Percentiles rank a stretch among this genome's conserved stretches.
Evolutionary conservation across 129 eudicot species (phyloP).

Genomic region (Helichrysum umbraculigerum): DNA sequence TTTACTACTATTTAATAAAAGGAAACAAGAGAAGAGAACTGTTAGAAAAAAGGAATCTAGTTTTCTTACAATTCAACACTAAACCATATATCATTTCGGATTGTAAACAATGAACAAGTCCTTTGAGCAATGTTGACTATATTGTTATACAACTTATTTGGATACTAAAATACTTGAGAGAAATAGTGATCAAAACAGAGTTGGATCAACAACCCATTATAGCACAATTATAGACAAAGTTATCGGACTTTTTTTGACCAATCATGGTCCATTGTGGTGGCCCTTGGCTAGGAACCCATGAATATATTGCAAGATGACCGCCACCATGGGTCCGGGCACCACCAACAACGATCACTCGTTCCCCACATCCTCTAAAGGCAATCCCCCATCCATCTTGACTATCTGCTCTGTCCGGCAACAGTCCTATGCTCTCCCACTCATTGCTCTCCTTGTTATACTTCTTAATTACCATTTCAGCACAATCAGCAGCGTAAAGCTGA

Average conservation of each 20-base stretch:
- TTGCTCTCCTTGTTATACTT: slow-evolving; percentile 49
- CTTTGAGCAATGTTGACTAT: too few species aligned
- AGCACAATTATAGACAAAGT: background rate
- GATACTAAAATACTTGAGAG: too few species aligned
- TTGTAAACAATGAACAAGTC: too few species aligned
- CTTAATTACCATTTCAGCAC: slow-evolving; percentile 51
- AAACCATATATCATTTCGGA: too few species aligned
- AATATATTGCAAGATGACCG: slow-evolving; percentile 44
- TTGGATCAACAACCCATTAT: too few species aligned
- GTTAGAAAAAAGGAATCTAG: too few species aligned
- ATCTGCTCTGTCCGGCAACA: slow-evolving; percentile 55
- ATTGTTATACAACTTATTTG: too few species aligned
- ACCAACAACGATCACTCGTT: slow-evolving; percentile 55
- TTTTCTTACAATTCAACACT: too few species aligned
- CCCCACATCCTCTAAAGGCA: slow-evolving; percentile 74
- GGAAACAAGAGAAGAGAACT: too few species aligned
- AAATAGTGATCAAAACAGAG: too few species aligned
- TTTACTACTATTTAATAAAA: too few species aligned
- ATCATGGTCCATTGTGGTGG: slow-evolving; percentile 55
- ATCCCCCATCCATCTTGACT: slow-evolving; percentile 67
- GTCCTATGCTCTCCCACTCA: slow-evolving; percentile 53
- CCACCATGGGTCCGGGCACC: slow-evolving; percentile 48
- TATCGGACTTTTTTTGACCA: slow-evolving; percentile 9
- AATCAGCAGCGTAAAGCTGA: slow-evolving; percentile 62
- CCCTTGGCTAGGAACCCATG: slow-evolving; percentile 62